phyloP scores from a whole-genome alignment of 2,329 filamentous ascomycete genomes.

The Alternaria sp. region DNA sequence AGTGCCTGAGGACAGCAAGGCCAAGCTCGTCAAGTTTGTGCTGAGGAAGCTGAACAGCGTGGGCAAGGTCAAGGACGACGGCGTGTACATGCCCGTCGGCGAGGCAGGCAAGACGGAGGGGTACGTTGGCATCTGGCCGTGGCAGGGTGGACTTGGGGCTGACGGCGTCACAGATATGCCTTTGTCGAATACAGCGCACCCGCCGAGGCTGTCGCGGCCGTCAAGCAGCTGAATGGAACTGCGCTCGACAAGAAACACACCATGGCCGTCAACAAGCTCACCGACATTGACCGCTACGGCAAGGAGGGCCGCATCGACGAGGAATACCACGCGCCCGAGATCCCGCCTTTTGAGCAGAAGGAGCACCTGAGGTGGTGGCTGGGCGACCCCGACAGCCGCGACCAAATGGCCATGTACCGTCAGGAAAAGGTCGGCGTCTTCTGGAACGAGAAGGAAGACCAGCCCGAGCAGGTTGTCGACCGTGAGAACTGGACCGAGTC shows the following conservation, averaged over 20 bases:
- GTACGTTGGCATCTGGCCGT: slow-evolving; percentile 61
- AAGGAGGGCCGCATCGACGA: slow-evolving; percentile 93
- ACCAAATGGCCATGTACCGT: slow-evolving; percentile 95
- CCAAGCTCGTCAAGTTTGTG: slow-evolving; percentile 95
- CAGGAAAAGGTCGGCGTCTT: slow-evolving; percentile 92
- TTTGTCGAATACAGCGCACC: slow-evolving; percentile 96
- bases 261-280: slow-evolving; percentile 95
- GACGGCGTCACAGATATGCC: slow-evolving; percentile 72
- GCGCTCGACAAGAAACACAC: slow-evolving; percentile 97
- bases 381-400: slow-evolving; percentile 84
- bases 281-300: slow-evolving; percentile 95
- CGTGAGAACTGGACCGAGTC: slow-evolving; percentile 97
- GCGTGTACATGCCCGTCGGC: slow-evolving; percentile 91
- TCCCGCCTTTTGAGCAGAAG: slow-evolving; percentile 87
- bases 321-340: slow-evolving; percentile 81
- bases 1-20: slow-evolving; percentile 88
- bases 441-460: slow-evolving; percentile 97
- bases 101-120: slow-evolving; percentile 85
- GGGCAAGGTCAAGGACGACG: slow-evolving; percentile 84
- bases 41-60: slow-evolving; percentile 89
- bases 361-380: slow-evolving; percentile 96
- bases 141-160: slow-evolving; percentile 18
- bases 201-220: slow-evolving; percentile 86
- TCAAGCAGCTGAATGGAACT: slow-evolving; percentile 84
- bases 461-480: slow-evolving; percentile 87